Evolutionary conservation across 2,329 filamentous ascomycete species (phyloP).

Genomic region (Aspergillus texensis): DNA sequence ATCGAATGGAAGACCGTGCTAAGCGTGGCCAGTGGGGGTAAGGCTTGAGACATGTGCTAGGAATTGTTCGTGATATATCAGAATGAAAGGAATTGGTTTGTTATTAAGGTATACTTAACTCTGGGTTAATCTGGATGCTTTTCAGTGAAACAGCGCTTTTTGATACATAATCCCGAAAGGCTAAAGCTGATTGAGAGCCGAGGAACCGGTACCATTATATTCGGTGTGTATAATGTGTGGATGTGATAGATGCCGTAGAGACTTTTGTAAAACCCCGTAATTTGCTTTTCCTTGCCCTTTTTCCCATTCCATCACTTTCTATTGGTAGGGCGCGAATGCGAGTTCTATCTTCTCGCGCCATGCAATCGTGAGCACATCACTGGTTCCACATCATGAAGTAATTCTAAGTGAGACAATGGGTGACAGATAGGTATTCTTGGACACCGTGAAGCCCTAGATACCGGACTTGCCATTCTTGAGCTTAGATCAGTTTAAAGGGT

Average conservation of each 20-base stretch:
- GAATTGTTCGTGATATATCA: neutral
- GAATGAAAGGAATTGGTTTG: neutral
- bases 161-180: neutral
- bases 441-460: neutral
- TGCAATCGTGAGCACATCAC: neutral
- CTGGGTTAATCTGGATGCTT: neutral
- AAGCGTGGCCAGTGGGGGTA: slow-evolving; percentile 3
- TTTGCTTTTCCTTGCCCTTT: neutral
- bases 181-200: neutral
- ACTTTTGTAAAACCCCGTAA: neutral
- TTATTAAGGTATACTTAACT: neutral
- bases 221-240: neutral
- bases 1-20: slow-evolving; percentile 9
- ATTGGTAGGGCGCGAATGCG: neutral
- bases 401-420: neutral
- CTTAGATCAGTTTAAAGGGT: neutral
- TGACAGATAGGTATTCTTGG: neutral
- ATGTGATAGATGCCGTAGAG: neutral
- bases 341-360: neutral
- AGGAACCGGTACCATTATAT: neutral
- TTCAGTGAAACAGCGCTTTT: neutral
- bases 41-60: neutral
- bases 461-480: neutral
- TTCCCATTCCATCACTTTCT: neutral
- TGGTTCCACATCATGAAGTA: neutral